phyloP scores from a whole-genome alignment of 805 yeast genomes.

The Wickerhamiella sorbophila region DNA sequence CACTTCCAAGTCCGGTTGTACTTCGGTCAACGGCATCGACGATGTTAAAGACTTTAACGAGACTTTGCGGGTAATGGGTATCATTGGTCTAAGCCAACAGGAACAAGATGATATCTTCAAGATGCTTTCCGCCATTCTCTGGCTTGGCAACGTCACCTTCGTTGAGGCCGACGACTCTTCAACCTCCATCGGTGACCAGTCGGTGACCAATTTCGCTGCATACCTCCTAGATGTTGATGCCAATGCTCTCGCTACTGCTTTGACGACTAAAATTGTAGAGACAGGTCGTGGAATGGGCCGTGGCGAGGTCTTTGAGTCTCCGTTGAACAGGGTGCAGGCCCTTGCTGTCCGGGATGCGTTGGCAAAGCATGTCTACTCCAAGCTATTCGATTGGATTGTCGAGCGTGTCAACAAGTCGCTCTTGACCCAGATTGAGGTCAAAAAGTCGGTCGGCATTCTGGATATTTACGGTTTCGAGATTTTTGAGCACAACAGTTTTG shows the following conservation, averaged over 20 bases:
- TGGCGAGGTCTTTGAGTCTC: conserved; percentile 90
- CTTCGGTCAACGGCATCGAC: conserved; percentile 73
- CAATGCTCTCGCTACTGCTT: conserved; percentile 45
- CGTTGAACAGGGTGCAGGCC: conserved; percentile 83
- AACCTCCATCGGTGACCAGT: conserved; percentile 64
- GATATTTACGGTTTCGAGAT: conserved; percentile 96
- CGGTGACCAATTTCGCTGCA: conserved; percentile 91
- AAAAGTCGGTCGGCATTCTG: conserved; percentile 67
- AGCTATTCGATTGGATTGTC: conserved; percentile 93
- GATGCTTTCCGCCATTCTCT: conserved; percentile 66
- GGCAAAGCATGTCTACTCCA: conserved; percentile 86
- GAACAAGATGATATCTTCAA: conserved; percentile 90
- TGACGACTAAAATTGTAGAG: conserved; percentile 73
- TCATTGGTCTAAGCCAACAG: conserved; percentile 64
- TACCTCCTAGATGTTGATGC: conserved; percentile 74
- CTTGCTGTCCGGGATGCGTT: conserved; percentile 83
- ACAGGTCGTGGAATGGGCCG: conserved; percentile 80
- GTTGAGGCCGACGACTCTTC: conserved; percentile 68
- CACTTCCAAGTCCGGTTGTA: conserved; percentile 77
- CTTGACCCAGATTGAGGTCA: conserved; percentile 33
- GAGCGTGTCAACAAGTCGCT: conserved; percentile 75
- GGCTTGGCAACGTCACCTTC: conserved; percentile 91
- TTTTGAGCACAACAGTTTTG: conserved; percentile 87
- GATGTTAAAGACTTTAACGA: conserved; percentile 68
- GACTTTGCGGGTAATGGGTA: conserved; percentile 72